These are phyloP conservation scores for Mortierella sp. DNA, from an alignment of 371 early-diverging fungal species.

Conservation along the genomic window DNA sequence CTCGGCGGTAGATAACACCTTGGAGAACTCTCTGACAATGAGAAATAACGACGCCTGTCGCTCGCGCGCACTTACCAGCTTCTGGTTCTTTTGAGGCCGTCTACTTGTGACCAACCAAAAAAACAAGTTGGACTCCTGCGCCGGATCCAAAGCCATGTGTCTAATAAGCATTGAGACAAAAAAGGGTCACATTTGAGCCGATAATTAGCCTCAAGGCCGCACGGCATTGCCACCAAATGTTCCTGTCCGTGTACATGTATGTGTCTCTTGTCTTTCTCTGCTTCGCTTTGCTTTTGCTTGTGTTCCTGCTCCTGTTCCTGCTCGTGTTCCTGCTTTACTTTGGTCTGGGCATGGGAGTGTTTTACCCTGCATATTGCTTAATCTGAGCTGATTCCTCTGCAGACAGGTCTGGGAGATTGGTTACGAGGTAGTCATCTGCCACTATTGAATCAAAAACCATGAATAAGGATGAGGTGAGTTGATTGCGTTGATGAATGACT, in stretches of 20 bases:
- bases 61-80: slow-evolving; percentile 45
- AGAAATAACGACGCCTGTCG: neutral
- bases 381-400: slow-evolving; percentile 54
- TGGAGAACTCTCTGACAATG: neutral
- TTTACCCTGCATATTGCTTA: slow-evolving; percentile 77
- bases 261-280: neutral
- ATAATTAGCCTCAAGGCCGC: neutral
- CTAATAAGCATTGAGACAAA: slow-evolving; percentile 13
- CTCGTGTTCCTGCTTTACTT: neutral
- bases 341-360: neutral
- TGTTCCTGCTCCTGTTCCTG: neutral
- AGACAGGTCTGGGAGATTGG: slow-evolving; percentile 64
- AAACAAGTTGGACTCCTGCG: slow-evolving; percentile 53
- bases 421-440: slow-evolving; percentile 69
- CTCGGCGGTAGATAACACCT: neutral
- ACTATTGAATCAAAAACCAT: neutral
- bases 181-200: neutral
- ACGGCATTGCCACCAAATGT: neutral
- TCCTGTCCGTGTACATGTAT: neutral
- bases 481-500: neutral
- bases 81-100: slow-evolving; percentile 27
- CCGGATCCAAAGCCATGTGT: slow-evolving; percentile 49
- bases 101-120: slow-evolving; percentile 62
- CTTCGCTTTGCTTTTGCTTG: neutral
- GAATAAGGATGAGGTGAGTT: neutral